phyloP scores from a whole-genome alignment of 1,139 yeast species.

The Casaregolazyma suthepensis region DNA sequence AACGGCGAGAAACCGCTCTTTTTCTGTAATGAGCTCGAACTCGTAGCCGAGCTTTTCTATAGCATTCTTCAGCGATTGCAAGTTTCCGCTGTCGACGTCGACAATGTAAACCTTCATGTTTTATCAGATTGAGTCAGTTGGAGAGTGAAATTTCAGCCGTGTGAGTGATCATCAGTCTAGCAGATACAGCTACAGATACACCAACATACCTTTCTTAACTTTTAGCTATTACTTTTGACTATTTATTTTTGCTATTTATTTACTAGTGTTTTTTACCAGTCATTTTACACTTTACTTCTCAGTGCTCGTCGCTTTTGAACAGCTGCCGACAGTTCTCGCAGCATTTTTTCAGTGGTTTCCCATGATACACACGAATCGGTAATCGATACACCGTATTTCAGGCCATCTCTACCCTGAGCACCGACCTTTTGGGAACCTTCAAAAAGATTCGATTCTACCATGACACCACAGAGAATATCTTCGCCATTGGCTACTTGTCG shows the following conservation, averaged over 20 bases:
- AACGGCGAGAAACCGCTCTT: constrained; percentile 28
- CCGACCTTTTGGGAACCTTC: constrained; percentile 92
- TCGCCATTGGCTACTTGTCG: constrained; percentile 81
- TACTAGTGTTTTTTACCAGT: too few species aligned
- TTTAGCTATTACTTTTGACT: background rate
- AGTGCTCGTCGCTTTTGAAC: constrained; percentile 66
- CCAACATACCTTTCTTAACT: background rate
- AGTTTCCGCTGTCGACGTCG: constrained; percentile 93
- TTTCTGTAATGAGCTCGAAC: constrained; percentile 30
- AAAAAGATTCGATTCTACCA: constrained; percentile 90
- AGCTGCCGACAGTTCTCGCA: constrained; percentile 71
- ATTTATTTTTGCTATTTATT: background rate
- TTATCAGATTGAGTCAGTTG: constrained; percentile 1
- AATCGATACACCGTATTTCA: constrained; percentile 93
- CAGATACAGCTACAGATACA: background rate
- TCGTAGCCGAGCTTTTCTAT: constrained; percentile 72
- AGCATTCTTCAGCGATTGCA: constrained; percentile 84
- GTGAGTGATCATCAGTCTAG: background rate
- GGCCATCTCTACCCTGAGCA: constrained; percentile 58
- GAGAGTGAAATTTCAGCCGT: background rate
- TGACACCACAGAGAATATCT: constrained; percentile 74
- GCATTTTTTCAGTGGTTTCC: constrained; percentile 81
- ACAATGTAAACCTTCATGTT: constrained; percentile 55
- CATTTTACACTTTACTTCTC: background rate
- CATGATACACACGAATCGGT: constrained; percentile 95